Conservation (phyloP, 306 rosid species). For the Chamaecrista fasciculata region DNA sequence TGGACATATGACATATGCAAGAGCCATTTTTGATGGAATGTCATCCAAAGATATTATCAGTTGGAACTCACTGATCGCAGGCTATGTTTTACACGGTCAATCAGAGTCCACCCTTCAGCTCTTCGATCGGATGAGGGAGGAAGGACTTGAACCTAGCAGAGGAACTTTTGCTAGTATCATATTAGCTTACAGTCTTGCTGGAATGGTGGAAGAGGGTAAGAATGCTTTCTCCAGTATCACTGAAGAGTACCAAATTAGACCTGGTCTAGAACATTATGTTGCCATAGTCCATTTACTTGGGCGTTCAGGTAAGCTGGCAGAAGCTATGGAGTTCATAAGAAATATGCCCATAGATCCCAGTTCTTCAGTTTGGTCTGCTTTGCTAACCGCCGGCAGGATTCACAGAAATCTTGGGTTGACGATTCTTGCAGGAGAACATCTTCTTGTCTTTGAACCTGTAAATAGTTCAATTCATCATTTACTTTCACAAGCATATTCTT, state of each 20-base stretch:
- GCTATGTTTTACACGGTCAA: constrained; percentile 70
- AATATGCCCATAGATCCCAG: constrained; percentile 77
- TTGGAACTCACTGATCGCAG: constrained; percentile 80
- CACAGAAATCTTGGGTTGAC: constrained; percentile 64
- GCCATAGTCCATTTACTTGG: constrained; percentile 77
- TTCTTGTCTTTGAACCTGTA: constrained; percentile 68
- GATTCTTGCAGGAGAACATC: constrained; percentile 54
- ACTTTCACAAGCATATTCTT: constrained; percentile 58
- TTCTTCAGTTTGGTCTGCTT: constrained; percentile 62
- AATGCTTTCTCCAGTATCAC: constrained; percentile 55
- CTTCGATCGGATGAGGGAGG: constrained; percentile 59
- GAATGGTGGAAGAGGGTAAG: constrained; percentile 69
- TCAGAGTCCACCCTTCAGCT: constrained; percentile 62
- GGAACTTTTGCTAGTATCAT: constrained; percentile 74
- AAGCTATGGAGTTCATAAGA: constrained; percentile 67
- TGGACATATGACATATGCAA: constrained; percentile 65
- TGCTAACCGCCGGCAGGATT: constrained; percentile 75
- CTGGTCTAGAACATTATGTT: constrained; percentile 73
- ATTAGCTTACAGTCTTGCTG: constrained; percentile 68
- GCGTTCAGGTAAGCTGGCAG: constrained; percentile 78
- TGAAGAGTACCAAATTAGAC: constrained; percentile 56
- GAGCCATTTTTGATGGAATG: constrained; percentile 66
- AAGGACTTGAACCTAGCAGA: constrained; percentile 64
- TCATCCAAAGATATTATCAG: constrained; percentile 66
- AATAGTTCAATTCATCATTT: constrained; percentile 47